Conservation (phyloP, 768 basidiomycete species). For the Crucibulum laeve region DNA sequence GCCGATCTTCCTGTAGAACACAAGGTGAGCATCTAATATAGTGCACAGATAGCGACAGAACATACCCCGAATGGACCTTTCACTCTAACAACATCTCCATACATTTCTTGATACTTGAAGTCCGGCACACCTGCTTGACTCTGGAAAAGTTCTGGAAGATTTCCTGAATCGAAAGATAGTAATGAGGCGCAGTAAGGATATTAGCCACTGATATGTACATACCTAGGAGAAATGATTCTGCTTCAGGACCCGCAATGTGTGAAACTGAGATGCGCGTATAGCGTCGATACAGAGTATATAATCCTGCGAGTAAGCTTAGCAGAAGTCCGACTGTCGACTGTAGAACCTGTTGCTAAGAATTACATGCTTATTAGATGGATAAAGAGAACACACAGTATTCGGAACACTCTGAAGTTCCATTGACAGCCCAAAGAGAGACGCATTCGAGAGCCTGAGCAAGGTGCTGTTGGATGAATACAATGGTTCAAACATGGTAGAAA, state of each 20-base stretch:
- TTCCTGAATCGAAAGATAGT: too few species aligned
- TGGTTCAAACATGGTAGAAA: too few species aligned
- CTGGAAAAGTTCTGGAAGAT: conserved; percentile 44
- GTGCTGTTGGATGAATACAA: too few species aligned
- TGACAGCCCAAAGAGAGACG: too few species aligned
- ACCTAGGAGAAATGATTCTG: conserved; percentile 48
- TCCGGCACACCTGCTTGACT: conserved; percentile 47
- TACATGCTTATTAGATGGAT: too few species aligned
- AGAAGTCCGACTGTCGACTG: conserved; percentile 9
- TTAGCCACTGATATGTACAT: too few species aligned
- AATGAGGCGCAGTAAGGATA: too few species aligned
- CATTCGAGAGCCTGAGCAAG: too few species aligned
- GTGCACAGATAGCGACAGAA: neutral
- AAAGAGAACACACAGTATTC: too few species aligned
- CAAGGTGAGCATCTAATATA: neutral
- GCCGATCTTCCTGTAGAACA: conserved; percentile 40
- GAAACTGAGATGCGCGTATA: conserved; percentile 35
- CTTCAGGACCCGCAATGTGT: conserved; percentile 42
- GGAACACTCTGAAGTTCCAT: too few species aligned
- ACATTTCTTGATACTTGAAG: conserved; percentile 47
- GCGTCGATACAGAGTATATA: conserved; percentile 27
- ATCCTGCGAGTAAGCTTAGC: conserved; percentile 11
- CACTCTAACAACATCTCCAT: conserved; percentile 46
- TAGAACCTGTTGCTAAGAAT: neutral
- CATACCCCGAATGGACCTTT: conserved; percentile 48